Evolutionary conservation across 495 filamentous ascomycete species (phyloP), one percentile per base, ranked within the genome.

Genomic region (Hypoxylon perforatum): DNA sequence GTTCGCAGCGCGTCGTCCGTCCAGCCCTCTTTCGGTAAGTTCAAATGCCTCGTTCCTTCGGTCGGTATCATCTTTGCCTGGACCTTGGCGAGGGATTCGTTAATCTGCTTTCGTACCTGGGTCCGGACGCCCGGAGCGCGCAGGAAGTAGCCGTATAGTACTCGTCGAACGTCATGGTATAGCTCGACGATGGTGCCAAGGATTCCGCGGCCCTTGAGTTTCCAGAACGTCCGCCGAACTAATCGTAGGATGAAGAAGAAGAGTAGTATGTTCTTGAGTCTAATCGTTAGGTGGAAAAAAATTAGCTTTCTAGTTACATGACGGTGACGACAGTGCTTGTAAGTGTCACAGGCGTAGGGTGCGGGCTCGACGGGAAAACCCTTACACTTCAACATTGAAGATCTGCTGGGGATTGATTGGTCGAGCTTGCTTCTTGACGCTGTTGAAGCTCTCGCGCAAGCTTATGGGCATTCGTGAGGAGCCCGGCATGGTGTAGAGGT

Each of bases 231-330:
- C 75, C 91, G 94, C 63, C 93, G 90, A 11, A 89, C 88, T 83
- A 93, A 94, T 68, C 94, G 88, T 35, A 98, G 81, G 39, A 98
- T 75, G 80, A 98, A 97, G 60, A 95, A 85, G 73, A 93, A 83
- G 77, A 99, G 97, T 42, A 98, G 77, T 42, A 97, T 83, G 74
- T 97, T 97, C 39, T 91, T 91, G 56, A 97, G 65, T 44, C 94
- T 95, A 69, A n/a, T n/a, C n/a, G n/a, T n/a, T n/a, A 14, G 45
- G 33, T 45, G n/a, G 48, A 33, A 57, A 38, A 28, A 17, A 15
- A 39, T 69, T 48, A 69, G 66, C 33, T 39, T 44, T 59, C 12
- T 21, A 11, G 9, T 12, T 18, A 49, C 17, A 21, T 51, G 46
- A 45, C 9, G 23, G 28, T 56, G 46, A 18, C 57, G 55, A 11